Conservation (phyloP, 1,284 basidiomycete species). For the Filobasidium uniguttulatum region DNA sequence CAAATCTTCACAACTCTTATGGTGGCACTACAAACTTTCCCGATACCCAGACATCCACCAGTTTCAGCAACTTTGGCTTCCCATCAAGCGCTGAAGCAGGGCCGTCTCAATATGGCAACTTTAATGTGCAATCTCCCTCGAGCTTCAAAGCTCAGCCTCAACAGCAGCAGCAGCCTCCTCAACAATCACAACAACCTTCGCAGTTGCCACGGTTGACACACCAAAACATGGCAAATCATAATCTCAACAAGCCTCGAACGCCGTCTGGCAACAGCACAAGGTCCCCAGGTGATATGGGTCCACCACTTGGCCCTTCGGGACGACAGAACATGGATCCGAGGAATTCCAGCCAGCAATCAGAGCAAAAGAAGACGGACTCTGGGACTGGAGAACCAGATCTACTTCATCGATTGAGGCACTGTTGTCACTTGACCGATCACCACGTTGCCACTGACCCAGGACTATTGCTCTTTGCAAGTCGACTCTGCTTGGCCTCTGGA, state of each 20-base stretch:
- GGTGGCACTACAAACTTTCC: too few species aligned
- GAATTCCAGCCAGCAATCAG: neutral
- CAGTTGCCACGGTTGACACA: neutral
- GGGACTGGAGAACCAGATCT: constrained; percentile 27
- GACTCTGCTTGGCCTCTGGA: constrained; percentile 33
- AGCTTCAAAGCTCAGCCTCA: neutral
- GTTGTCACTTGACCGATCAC: constrained; percentile 35
- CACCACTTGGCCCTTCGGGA: neutral
- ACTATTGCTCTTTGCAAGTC: constrained; percentile 34
- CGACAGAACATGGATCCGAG: neutral
- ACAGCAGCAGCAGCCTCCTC: neutral
- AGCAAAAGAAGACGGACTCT: neutral
- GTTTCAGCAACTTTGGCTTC: neutral
- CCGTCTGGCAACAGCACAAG: neutral
- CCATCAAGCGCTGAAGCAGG: neutral
- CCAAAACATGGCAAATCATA: too few species aligned
- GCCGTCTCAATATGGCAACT: neutral
- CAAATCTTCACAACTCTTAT: too few species aligned
- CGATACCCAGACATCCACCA: neutral
- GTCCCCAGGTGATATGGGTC: neutral
- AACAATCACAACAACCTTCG: neutral
- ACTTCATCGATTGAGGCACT: constrained; percentile 31
- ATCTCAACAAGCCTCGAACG: too few species aligned
- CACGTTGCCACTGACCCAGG: constrained; percentile 37
- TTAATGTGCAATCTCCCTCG: constrained; percentile 2